phyloP scores from a whole-genome alignment of 257 asterid species.

The Nicotiana obtusifolia region DNA sequence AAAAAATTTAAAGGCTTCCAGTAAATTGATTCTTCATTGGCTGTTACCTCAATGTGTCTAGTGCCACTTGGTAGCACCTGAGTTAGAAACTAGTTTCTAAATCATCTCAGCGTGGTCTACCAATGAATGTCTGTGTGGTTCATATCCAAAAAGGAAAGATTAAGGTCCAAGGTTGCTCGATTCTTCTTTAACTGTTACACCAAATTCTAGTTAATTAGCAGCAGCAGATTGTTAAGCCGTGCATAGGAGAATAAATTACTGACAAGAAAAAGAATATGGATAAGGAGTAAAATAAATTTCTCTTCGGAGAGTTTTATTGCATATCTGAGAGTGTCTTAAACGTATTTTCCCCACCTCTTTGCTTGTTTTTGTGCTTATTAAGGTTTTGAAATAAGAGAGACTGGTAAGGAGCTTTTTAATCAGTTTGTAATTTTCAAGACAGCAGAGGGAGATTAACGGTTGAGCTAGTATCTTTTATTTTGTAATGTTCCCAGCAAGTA shows the following conservation, averaged over 20 bases:
- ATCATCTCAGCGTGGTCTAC: too few species aligned
- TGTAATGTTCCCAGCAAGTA: neutral
- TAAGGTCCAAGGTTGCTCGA: neutral
- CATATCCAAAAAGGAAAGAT: neutral
- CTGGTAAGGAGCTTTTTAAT: neutral
- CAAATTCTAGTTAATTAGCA: neutral
- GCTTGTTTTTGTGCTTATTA: neutral
- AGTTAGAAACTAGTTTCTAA: too few species aligned
- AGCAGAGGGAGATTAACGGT: neutral
- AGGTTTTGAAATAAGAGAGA: neutral
- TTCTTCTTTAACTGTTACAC: neutral
- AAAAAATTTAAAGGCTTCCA: neutral
- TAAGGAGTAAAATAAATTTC: neutral
- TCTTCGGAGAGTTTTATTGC: neutral
- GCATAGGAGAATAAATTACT: neutral
- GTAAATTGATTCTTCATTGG: neutral
- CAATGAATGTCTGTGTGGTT: neutral
- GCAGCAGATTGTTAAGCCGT: neutral
- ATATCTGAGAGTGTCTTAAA: neutral
- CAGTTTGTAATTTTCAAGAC: neutral
- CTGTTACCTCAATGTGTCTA: neutral
- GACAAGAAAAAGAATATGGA: neutral
- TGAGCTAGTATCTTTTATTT: neutral
- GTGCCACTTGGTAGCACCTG: neutral
- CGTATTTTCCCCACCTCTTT: neutral